Evolutionary conservation across 2,329 filamentous ascomycete genomes (phyloP).

Genomic region (Penicillium psychrosexuale): DNA sequence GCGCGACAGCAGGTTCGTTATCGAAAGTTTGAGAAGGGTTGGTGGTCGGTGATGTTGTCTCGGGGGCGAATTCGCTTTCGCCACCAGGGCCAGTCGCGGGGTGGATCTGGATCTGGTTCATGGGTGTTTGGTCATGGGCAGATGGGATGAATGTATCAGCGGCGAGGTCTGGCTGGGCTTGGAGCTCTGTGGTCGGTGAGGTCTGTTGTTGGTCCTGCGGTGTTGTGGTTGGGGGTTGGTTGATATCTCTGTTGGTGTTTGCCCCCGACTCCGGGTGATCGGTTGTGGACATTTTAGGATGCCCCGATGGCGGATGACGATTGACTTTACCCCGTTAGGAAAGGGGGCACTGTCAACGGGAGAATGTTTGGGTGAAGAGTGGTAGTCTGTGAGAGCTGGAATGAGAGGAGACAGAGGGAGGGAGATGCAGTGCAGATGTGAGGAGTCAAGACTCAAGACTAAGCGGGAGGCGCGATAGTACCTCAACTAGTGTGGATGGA

Average conservation of each 20-base stretch:
- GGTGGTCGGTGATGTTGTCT: slow-evolving; percentile 15
- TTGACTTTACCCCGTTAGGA: slow-evolving; percentile 10
- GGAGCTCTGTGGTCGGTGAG: not conserved
- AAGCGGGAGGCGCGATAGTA: slow-evolving; percentile 14
- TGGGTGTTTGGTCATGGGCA: slow-evolving; percentile 10
- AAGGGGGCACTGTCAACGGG: not conserved
- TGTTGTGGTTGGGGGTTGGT: slow-evolving; percentile 14
- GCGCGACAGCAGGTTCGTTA: slow-evolving; percentile 11
- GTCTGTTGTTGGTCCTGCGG: slow-evolving; percentile 14
- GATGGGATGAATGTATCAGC: slow-evolving; percentile 12
- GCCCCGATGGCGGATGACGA: slow-evolving; percentile 16
- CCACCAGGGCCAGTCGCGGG: slow-evolving; percentile 20
- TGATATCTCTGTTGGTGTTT: slow-evolving; percentile 16
- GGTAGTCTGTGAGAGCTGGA: not conserved
- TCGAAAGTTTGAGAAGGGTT: slow-evolving; percentile 12
- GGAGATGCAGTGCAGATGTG: slow-evolving; percentile 20
- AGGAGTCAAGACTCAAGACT: slow-evolving; percentile 22
- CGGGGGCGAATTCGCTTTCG: slow-evolving; percentile 20
- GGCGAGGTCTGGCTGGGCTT: slow-evolving; percentile 8
- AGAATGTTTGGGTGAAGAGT: not conserved
- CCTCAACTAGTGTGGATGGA: slow-evolving; percentile 10
- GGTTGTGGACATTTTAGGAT: slow-evolving; percentile 24
- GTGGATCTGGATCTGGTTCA: slow-evolving; percentile 15
- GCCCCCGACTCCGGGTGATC: slow-evolving; percentile 22
- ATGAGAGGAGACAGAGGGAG: slow-evolving; percentile 3